Conservation (phyloP, 1,284 basidiomycete species). For the Tilletia setariae region DNA sequence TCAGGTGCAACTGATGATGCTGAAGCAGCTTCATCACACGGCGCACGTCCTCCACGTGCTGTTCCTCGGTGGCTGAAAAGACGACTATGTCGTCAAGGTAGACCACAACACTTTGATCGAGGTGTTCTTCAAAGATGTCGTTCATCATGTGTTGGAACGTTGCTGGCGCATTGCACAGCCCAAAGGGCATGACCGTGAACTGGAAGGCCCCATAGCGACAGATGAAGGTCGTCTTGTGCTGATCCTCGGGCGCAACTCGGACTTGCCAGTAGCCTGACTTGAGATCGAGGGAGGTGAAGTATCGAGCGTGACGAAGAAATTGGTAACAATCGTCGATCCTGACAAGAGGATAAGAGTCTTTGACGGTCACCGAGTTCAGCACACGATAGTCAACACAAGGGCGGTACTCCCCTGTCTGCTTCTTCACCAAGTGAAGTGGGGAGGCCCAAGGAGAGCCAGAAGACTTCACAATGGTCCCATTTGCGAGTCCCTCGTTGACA, state of each 20-base stretch:
- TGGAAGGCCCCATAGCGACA: conserved; percentile 6
- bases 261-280: conserved; percentile 11
- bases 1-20: neutral
- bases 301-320: neutral
- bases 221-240: conserved; percentile 4
- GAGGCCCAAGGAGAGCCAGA: conserved; percentile 3
- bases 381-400: conserved; percentile 11
- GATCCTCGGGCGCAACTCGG: neutral
- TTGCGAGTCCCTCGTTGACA: neutral
- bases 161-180: conserved; percentile 13
- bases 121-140: neutral
- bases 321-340: conserved; percentile 15
- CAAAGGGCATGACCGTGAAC: conserved; percentile 13
- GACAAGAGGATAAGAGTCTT: conserved; percentile 12
- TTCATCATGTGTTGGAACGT: conserved; percentile 17
- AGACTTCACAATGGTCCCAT: neutral
- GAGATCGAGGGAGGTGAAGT: conserved; percentile 10
- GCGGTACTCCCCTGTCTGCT: neutral
- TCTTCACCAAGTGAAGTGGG: neutral
- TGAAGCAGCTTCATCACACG: neutral
- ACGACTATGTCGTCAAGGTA: conserved; percentile 14
- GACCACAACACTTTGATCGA: neutral
- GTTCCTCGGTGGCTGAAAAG: neutral
- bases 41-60: neutral
- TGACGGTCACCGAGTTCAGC: neutral